Evolutionary conservation across 495 filamentous ascomycete genomes (phyloP).

Genomic region (Daldinia loculata): DNA sequence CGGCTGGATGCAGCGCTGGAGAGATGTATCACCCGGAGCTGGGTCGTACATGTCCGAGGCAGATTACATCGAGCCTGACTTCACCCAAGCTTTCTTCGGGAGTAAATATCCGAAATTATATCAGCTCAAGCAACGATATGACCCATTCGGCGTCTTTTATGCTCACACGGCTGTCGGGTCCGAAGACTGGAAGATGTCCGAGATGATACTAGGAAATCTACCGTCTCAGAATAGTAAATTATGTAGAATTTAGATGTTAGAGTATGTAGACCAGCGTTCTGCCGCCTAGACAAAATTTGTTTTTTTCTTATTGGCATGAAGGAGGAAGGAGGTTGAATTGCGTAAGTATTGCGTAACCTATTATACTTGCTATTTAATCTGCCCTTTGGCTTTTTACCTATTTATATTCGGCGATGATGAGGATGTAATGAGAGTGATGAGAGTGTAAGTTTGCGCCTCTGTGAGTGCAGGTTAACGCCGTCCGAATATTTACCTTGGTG

Average conservation of each 20-base stretch:
- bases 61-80: constrained; percentile 65
- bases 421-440: background rate
- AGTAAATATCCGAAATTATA: constrained; percentile 53
- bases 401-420: background rate
- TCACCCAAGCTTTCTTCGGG: constrained; percentile 66
- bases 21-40: constrained; percentile 50
- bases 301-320: background rate
- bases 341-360: background rate
- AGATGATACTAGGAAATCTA: constrained; percentile 43
- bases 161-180: constrained; percentile 62
- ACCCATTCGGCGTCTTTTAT: constrained; percentile 62
- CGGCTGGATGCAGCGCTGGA: constrained; percentile 54
- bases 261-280: background rate
- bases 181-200: constrained; percentile 52
- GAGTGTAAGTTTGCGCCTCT: too few species aligned
- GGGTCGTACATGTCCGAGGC: constrained; percentile 57
- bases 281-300: background rate
- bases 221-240: constrained; percentile 42
- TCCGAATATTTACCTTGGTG: too few species aligned
- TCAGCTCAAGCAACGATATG: constrained; percentile 58
- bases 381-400: background rate
- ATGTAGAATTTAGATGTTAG: constrained; percentile 30
- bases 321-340: background rate
- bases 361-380: background rate
- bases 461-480: too few species aligned